Conservation (phyloP, 106 monocot genomes). For the Allium fistulosum region DNA sequence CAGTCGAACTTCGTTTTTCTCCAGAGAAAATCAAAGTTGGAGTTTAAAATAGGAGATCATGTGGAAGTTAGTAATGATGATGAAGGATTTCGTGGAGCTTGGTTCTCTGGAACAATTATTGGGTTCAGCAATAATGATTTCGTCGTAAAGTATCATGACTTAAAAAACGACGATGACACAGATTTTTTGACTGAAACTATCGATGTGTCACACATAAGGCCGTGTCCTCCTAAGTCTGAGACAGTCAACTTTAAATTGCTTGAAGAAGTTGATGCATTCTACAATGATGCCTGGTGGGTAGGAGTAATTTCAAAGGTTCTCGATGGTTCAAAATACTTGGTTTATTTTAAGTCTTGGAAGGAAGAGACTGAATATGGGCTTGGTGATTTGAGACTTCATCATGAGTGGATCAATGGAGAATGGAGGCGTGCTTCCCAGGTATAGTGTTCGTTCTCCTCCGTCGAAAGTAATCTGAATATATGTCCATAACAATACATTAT, state of each 20-base stretch:
- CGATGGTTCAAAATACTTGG: conserved; percentile 29
- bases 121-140: not conserved
- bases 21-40: not conserved
- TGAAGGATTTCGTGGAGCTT: conserved; percentile 69
- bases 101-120: conserved; percentile 25
- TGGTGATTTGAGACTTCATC: conserved; percentile 54
- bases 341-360: conserved; percentile 64
- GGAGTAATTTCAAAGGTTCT: conserved; percentile 73
- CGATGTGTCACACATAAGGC: conserved; percentile 57
- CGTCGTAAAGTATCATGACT: conserved; percentile 16
- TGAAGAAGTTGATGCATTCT: conserved; percentile 74
- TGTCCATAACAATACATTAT: no score
- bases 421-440: conserved; percentile 56
- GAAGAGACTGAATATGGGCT: conserved; percentile 53
- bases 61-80: conserved; percentile 46
- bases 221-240: conserved; percentile 27
- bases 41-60: not conserved
- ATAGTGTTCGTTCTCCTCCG: not conserved
- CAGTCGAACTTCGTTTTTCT: not conserved
- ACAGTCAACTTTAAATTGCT: conserved; percentile 31
- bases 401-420: conserved; percentile 61
- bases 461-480: no score
- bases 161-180: conserved; percentile 57
- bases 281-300: conserved; percentile 88
- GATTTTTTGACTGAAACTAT: conserved; percentile 46